Evolutionary conservation across 2,329 filamentous ascomycete genomes (phyloP).

Genomic region (Blumeria hordei): DNA sequence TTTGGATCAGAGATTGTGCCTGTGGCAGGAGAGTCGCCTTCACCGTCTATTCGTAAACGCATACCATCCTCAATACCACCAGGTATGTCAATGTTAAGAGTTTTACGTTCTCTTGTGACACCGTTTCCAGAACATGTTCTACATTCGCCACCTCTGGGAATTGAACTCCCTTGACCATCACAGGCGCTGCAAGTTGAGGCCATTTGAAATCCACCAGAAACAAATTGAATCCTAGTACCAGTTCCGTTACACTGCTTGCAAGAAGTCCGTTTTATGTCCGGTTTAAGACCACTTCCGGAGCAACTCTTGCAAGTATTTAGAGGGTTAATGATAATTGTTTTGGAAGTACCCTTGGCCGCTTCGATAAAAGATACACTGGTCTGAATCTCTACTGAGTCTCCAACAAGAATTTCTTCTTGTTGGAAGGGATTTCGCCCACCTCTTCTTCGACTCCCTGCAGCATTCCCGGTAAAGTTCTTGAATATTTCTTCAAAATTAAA

Average conservation of each 20-base stretch:
- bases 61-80: conserved; percentile 93
- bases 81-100: conserved; percentile 74
- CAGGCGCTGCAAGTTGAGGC: conserved; percentile 68
- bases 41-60: conserved; percentile 61
- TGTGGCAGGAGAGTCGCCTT: conserved; percentile 67
- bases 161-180: conserved; percentile 50
- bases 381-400: conserved; percentile 89
- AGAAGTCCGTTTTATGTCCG: conserved; percentile 44
- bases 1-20: conserved; percentile 41
- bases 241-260: conserved; percentile 71
- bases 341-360: conserved; percentile 70
- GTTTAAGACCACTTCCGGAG: conserved; percentile 60
- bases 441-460: conserved; percentile 24
- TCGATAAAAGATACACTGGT: conserved; percentile 89
- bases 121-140: conserved; percentile 58
- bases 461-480: conserved; percentile 38
- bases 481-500: conserved; percentile 97
- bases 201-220: conserved; percentile 91
- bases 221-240: conserved; percentile 65
- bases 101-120: conserved; percentile 60
- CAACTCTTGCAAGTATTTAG: conserved; percentile 64
- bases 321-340: conserved; percentile 72
- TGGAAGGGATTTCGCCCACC: conserved; percentile 43
- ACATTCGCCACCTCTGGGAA: conserved; percentile 65
- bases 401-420: conserved; percentile 60